Conservation (phyloP, 192 early-diverging fungal species). For the Thamnidium elegans region DNA sequence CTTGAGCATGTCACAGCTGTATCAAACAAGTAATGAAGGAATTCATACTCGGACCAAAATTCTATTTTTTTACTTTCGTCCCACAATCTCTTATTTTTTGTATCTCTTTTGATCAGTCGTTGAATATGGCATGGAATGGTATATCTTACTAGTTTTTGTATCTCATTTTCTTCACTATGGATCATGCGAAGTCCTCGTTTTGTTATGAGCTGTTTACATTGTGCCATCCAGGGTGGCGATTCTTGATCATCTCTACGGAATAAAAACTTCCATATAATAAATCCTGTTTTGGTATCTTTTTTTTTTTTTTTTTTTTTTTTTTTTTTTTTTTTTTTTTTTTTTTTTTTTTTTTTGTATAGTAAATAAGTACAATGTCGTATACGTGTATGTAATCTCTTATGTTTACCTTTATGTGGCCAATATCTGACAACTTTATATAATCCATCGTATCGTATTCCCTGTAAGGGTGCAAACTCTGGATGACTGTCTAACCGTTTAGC, state of each 20-base stretch:
- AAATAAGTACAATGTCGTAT: neutral
- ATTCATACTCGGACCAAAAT: constrained; percentile 35
- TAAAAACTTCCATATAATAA: constrained; percentile 58
- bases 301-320: too few relatives aligned
- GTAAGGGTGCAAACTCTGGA: constrained; percentile 26
- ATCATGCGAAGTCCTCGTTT: neutral
- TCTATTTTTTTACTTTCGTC: constrained; percentile 19
- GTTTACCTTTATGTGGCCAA: constrained; percentile 48
- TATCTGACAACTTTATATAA: constrained; percentile 65
- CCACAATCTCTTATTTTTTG: constrained; percentile 30
- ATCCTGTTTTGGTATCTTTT: constrained; percentile 34
- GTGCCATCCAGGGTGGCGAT: constrained; percentile 61
- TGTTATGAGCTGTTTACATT: neutral
- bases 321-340: too few relatives aligned
- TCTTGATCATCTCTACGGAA: constrained; percentile 64
- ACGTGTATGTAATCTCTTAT: neutral
- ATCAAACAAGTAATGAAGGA: constrained; percentile 32
- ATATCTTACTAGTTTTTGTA: constrained; percentile 13
- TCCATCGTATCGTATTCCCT: constrained; percentile 65
- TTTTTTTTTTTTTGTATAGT: too few relatives aligned
- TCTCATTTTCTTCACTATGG: neutral
- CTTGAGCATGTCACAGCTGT: constrained; percentile 36
- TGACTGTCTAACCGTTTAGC: constrained; percentile 46
- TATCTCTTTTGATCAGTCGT: constrained; percentile 4
- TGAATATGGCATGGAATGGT: constrained; percentile 14